Base-by-base conservation (phyloP, 345 rosid species). In the Toxicodendron radicans region DNA sequence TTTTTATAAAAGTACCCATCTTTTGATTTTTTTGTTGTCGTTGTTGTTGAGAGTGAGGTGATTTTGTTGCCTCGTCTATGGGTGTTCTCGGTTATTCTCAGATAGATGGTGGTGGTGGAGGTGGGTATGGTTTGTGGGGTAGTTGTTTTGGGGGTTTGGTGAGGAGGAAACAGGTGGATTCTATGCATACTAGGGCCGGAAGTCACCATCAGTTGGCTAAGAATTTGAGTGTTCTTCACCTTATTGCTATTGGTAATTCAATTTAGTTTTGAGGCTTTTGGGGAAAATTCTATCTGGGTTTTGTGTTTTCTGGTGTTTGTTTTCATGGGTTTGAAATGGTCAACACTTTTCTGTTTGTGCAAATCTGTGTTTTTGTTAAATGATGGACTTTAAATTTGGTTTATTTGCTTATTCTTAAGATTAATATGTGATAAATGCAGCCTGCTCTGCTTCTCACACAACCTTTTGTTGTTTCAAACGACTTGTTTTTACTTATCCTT, bases 141-240 rank as follows among this genome's bases (percentile, higher is more conserved):
- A 85, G 84, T 73, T 79, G 69, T 10, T 75, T 84, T 23, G 87
- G 83, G 78, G 78, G 88, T 64, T 79, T 93, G 76, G 79, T 85
- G 18, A 80, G 98, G 82, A 87, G 98, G 82, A 93, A 93, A 78
- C 92, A 87, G 78, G 95, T 93, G 48, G 95, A 93, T 80, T 93
- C 95, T 70, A 86, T 80, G 27, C 78, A 77, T 83, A 32, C 60
- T 5, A 70, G 45, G 60, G 33, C 84, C 59, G 66, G 12, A 2
- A 67, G 64, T 33, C 85, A 78, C 57, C 89, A 79, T 23, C 89
- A 88, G 57, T 85, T 93, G 83, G 95, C 97, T 56, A 93, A 84
- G 87, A 87, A 88, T 49, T 83, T 93, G 68, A 84, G 91, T 53
- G 77, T 87, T 77, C 85, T 89, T 73, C 90, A 93, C 85, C 87